phyloP scores from a whole-genome alignment of 208 protist species.

The Wallacemonas collosoma region DNA sequence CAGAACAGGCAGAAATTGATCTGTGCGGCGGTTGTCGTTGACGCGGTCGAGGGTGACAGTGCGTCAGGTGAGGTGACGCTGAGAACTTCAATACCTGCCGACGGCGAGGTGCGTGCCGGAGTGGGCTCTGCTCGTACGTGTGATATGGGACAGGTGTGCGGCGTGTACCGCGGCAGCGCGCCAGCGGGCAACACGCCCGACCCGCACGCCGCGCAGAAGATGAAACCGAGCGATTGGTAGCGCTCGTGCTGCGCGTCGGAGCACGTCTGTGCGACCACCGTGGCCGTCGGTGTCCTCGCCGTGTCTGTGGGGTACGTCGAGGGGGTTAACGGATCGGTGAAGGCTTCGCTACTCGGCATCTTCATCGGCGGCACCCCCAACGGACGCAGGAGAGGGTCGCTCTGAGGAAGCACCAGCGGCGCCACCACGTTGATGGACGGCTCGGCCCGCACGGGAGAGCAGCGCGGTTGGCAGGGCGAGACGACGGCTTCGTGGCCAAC shows the following conservation, averaged over 20 bases:
- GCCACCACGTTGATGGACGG: slow-evolving; percentile 13
- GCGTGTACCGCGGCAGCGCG: slow-evolving; percentile 4
- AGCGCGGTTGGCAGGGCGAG: neutral
- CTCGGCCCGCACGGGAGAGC: slow-evolving; percentile 7
- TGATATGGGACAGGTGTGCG: slow-evolving; percentile 3
- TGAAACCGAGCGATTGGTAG: slow-evolving; percentile 21
- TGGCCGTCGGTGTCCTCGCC: neutral
- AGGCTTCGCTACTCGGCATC: neutral
- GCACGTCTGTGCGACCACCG: slow-evolving; percentile 7
- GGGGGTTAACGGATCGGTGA: neutral
- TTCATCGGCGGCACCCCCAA: slow-evolving; percentile 13
- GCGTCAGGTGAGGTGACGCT: neutral
- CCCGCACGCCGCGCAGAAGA: slow-evolving; percentile 27
- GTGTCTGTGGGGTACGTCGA: neutral
- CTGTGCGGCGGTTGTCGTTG: neutral
- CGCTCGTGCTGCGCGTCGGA: slow-evolving; percentile 10
- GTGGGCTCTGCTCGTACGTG: slow-evolving; percentile 1
- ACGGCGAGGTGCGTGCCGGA: neutral
- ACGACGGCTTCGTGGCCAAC: neutral
- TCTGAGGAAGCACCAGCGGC: neutral
- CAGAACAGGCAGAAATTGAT: slow-evolving; percentile 27
- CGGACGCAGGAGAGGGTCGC: neutral
- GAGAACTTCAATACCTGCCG: neutral
- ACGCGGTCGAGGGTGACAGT: neutral
- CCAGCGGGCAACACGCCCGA: neutral